Conservation (phyloP, 2,329 filamentous ascomycete species). For the Helminthosporium solani region DNA sequence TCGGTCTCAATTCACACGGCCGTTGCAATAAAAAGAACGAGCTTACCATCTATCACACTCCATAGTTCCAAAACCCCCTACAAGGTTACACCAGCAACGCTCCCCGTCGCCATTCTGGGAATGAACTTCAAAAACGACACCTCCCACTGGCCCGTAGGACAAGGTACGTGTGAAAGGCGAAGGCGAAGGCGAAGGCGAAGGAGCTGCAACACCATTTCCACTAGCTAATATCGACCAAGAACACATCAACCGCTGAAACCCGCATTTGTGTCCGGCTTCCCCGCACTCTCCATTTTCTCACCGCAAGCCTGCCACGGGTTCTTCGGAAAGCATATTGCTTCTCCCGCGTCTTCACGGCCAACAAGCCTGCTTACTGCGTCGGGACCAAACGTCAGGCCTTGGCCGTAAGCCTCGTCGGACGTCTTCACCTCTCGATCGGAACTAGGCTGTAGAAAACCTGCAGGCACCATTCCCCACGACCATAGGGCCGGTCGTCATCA, state of each 20-base stretch:
- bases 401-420: constrained; percentile 30
- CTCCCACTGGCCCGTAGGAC: constrained; percentile 48
- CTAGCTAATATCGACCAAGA: constrained; percentile 24
- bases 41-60: constrained; percentile 14
- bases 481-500: constrained; percentile 31
- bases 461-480: constrained; percentile 28
- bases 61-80: constrained; percentile 9
- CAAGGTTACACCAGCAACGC: constrained; percentile 10
- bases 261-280: constrained; percentile 13
- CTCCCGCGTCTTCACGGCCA: constrained; percentile 18
- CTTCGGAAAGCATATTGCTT: constrained; percentile 26
- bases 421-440: constrained; percentile 21
- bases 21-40: constrained; percentile 11
- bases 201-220: not conserved
- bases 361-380: constrained; percentile 32
- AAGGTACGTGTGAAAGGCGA: constrained; percentile 17
- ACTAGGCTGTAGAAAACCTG: constrained; percentile 18
- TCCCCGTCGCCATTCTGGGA: constrained; percentile 18
- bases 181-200: too few relatives aligned
- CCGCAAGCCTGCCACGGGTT: constrained; percentile 17
- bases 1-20: constrained; percentile 8
- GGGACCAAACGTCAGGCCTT: constrained; percentile 22
- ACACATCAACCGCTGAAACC: constrained; percentile 45
- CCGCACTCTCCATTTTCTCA: constrained; percentile 18
- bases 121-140: constrained; percentile 47